Percentiles rank a stretch among this genome's conserved stretches.
Evolutionary conservation across 257 asterid species (phyloP).

Genomic region (Solanum paucissectum): DNA sequence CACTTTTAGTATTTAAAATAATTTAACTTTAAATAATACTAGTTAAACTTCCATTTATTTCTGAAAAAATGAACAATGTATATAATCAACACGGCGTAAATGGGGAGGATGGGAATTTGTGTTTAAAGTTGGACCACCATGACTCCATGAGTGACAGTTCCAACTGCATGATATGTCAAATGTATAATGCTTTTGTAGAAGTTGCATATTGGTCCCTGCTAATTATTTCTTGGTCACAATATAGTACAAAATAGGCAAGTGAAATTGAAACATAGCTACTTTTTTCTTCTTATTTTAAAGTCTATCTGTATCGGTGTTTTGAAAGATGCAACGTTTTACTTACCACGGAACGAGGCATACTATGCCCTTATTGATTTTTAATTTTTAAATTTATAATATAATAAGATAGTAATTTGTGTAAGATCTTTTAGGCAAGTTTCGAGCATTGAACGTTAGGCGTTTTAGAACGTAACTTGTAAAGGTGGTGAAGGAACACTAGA

Average conservation of each 20-base stretch:
- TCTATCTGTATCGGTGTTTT: background rate
- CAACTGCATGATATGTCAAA: background rate
- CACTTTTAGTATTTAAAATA: background rate
- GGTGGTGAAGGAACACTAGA: no score
- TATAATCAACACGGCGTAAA: background rate
- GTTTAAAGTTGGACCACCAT: background rate
- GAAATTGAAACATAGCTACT: background rate
- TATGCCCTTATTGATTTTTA: background rate
- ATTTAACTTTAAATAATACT: background rate
- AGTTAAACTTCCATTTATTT: background rate
- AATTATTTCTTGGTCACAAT: background rate
- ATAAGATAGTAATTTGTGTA: background rate
- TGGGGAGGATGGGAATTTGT: background rate
- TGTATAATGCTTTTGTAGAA: background rate
- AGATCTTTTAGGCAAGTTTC: no score
- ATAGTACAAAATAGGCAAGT: background rate
- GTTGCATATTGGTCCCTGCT: background rate
- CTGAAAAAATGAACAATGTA: background rate
- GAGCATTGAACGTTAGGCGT: background rate
- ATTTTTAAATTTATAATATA: no score
- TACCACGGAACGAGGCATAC: no score
- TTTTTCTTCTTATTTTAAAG: background rate
- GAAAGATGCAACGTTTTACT: no score
- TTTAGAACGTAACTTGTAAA: no score
- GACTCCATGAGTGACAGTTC: background rate